A percentile compares a stretch with the other conserved stretches of the same genome.
These are phyloP conservation scores for Leccinum imitatum DNA, from an alignment of 768 basidiomycete genomes.

Conservation along the genomic window DNA sequence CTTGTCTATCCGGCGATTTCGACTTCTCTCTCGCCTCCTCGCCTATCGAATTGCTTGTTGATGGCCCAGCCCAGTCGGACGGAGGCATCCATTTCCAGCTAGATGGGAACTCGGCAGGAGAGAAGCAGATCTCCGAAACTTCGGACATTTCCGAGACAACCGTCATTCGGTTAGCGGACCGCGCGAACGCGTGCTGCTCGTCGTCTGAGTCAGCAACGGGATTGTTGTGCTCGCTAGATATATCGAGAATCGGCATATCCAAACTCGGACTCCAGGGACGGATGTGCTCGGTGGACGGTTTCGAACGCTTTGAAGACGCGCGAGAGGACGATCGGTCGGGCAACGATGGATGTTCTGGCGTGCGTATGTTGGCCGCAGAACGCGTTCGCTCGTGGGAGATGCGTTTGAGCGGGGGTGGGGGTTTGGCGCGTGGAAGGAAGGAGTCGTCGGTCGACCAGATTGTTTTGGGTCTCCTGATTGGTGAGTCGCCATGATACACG, in stretches of 20 bases:
- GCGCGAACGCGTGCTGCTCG: neutral
- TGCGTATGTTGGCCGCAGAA: neutral
- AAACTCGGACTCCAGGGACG: neutral
- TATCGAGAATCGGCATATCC: neutral
- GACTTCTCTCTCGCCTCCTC: neutral
- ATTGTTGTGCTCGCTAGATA: neutral
- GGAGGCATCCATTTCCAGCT: slow-evolving; percentile 25
- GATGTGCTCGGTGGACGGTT: neutral
- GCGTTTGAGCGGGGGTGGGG: slow-evolving; percentile 14
- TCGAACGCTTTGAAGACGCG: neutral
- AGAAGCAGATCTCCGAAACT: neutral
- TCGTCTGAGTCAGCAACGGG: neutral
- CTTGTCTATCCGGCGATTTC: neutral
- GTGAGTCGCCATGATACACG: neutral
- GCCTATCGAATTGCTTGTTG: neutral
- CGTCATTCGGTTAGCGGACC: neutral
- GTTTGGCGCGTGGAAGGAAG: slow-evolving; percentile 23
- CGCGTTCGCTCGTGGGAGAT: slow-evolving; percentile 12
- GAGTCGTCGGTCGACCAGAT: slow-evolving; percentile 19
- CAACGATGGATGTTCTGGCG: neutral
- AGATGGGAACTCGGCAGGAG: neutral
- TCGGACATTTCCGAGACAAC: neutral
- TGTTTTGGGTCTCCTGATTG: neutral
- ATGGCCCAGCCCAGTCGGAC: slow-evolving; percentile 25
- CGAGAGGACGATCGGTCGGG: neutral